Evolutionary conservation across 805 yeast genomes (phyloP), one percentile per base, ranked within the genome.

Genomic region (Danielozyma ontarioensis): DNA sequence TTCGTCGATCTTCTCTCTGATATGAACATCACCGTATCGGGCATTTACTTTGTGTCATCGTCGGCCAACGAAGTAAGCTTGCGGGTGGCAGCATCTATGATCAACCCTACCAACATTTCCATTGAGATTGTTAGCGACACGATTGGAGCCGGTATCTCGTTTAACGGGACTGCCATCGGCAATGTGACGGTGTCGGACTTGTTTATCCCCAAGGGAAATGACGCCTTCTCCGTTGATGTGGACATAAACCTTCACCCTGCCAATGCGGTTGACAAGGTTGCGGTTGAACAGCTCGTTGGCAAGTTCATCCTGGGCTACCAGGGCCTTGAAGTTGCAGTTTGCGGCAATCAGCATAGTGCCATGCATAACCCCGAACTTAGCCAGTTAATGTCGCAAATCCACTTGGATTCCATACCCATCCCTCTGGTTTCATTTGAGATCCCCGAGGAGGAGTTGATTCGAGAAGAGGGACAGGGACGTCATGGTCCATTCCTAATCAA

Each of bases 401-500:
- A 69, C 1, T 69, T 0, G 70, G 70, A 3, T 14, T 18, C 7
- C 44, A 55, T 16, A 45, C 43, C 10, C 64, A 72, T 1, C 25
- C 18, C 3, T 35, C 67, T 4, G 50, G 42, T 13, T 11, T 68
- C 4, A 33, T 19, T 10, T n/a, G 41, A 26, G 10, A 24, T 15
- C 28, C 31, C 15, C 6, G 32, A 3, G 13, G 17, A n/a, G 16
- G 5, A 4, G 11, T 13, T 18, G 27, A 11, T 28, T 24, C 10
- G 28, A 24, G 31, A 24, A 3, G 4, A 21, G 33, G 5, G 17
- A 14, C 13, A 16, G 16, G 25, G 21, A 26, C 15, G 29, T 5
- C 32, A 27, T 16, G 36, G 42, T 27, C 70, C 72, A 2, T 77
- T 77, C 36, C 53, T 78, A 5, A 33, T 71, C 1, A 69, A 64